Conservation (phyloP, 129 eudicot genomes). For the Pseudognaphalium luteoalbum region DNA sequence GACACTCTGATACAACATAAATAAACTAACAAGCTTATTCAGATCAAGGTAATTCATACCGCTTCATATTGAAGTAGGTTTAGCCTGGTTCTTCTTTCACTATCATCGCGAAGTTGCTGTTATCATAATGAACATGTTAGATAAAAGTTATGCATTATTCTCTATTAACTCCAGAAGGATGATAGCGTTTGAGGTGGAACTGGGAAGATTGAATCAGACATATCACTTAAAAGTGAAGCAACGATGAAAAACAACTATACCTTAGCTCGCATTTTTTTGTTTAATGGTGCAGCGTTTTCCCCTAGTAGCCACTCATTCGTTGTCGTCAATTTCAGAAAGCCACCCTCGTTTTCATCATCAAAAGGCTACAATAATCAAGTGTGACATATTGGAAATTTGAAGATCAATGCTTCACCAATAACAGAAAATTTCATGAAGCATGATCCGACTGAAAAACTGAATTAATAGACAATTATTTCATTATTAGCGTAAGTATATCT, state of each 20-base stretch:
- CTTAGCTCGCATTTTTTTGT: constrained; percentile 63
- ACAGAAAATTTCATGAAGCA: constrained; percentile 5
- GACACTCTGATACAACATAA: background rate
- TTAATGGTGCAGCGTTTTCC: constrained; percentile 60
- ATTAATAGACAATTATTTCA: background rate
- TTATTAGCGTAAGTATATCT: background rate
- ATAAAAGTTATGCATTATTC: background rate
- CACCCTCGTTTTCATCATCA: constrained; percentile 58
- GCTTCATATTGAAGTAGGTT: constrained; percentile 87
- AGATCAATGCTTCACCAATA: constrained; percentile 6
- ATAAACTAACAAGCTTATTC: background rate
- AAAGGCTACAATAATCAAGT: constrained; percentile 31
- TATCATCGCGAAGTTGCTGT: constrained; percentile 66
- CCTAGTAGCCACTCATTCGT: constrained; percentile 82
- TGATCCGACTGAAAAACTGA: background rate
- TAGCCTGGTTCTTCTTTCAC: constrained; percentile 72
- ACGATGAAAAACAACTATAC: constrained; percentile 29
- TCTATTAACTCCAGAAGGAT: background rate
- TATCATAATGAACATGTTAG: constrained; percentile 17
- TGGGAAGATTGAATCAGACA: background rate
- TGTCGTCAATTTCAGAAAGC: constrained; percentile 67
- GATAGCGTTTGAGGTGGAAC: background rate
- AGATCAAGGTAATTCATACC: constrained; percentile 45
- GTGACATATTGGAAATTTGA: constrained; percentile 22
- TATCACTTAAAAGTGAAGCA: constrained; percentile 2